These are phyloP conservation scores for Leucosporidium creatinivorum DNA, from an alignment of 768 basidiomycete species.

Conservation along the genomic window DNA sequence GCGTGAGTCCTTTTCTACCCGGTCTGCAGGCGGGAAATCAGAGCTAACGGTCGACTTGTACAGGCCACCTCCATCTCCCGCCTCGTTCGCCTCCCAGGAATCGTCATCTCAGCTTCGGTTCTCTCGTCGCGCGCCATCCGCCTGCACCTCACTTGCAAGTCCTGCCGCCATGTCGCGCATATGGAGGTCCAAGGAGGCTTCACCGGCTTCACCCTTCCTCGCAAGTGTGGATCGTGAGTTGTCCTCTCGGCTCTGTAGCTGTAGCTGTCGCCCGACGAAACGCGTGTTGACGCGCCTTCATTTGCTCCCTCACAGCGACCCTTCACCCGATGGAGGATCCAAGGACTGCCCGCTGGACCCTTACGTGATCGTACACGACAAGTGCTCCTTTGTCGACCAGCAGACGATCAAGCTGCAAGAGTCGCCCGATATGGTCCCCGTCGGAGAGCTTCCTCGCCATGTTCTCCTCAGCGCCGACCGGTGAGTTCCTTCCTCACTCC, in stretches of 20 bases:
- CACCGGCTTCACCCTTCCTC: slow-evolving; percentile 54
- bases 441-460: slow-evolving; percentile 92
- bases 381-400: slow-evolving; percentile 89
- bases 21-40: not conserved
- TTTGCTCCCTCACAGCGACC: slow-evolving; percentile 37
- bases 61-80: slow-evolving; percentile 83
- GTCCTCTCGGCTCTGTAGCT: not conserved
- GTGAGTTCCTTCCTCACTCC: slow-evolving; percentile 26
- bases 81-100: slow-evolving; percentile 92
- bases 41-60: not conserved
- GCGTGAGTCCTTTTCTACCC: slow-evolving; percentile 46
- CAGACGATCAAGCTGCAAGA: slow-evolving; percentile 96
- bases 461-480: slow-evolving; percentile 87
- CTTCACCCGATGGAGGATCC: slow-evolving; percentile 68
- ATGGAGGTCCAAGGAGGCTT: slow-evolving; percentile 49
- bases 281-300: not conserved
- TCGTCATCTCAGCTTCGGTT: slow-evolving; percentile 93
- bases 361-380: slow-evolving; percentile 88
- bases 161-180: slow-evolving; percentile 70
- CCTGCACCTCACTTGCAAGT: slow-evolving; percentile 84
- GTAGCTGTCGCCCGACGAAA: not conserved
- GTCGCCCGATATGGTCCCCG: slow-evolving; percentile 98
- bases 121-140: slow-evolving; percentile 88
- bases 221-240: slow-evolving; percentile 49
- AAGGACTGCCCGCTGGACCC: slow-evolving; percentile 96